These are phyloP conservation scores for Diplocarpon rosae DNA, from an alignment of 2,329 filamentous ascomycete genomes.

Conservation along the genomic window DNA sequence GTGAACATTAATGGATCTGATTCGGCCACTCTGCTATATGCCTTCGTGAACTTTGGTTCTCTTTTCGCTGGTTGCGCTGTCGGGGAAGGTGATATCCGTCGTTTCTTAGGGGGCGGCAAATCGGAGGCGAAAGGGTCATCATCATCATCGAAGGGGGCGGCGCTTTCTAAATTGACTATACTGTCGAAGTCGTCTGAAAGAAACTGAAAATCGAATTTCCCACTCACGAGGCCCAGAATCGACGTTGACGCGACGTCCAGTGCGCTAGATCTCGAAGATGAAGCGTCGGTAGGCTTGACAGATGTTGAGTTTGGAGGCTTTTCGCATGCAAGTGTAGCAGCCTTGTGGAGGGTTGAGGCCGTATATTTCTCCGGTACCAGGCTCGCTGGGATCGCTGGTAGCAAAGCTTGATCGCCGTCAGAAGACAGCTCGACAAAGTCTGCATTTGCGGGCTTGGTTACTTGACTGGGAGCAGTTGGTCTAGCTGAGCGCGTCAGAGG, in stretches of 20 bases:
- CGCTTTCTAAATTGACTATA: constrained; percentile 3
- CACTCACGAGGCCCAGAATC: background rate
- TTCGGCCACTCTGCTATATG: background rate
- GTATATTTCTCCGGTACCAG: background rate
- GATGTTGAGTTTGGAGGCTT: background rate
- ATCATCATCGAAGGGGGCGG: constrained; percentile 12
- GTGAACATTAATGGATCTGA: constrained; percentile 22
- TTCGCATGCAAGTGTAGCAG: background rate
- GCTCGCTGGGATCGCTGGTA: background rate
- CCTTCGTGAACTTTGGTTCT: constrained; percentile 6
- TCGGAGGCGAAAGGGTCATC: constrained; percentile 23
- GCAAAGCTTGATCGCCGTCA: background rate
- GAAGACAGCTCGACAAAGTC: background rate
- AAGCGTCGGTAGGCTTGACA: background rate
- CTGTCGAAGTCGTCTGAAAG: constrained; percentile 14
- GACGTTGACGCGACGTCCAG: background rate
- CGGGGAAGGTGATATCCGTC: constrained; percentile 20
- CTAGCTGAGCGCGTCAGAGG: background rate
- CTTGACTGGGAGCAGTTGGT: background rate
- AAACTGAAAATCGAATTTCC: constrained; percentile 4
- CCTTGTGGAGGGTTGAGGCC: background rate
- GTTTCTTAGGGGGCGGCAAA: constrained; percentile 24
- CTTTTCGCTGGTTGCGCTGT: constrained; percentile 2
- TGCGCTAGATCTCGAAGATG: background rate
- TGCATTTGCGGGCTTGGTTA: background rate